Evolutionary conservation across 1,139 yeast species (phyloP), one percentile per base, ranked within the genome.

Genomic region (Diutina sp.): DNA sequence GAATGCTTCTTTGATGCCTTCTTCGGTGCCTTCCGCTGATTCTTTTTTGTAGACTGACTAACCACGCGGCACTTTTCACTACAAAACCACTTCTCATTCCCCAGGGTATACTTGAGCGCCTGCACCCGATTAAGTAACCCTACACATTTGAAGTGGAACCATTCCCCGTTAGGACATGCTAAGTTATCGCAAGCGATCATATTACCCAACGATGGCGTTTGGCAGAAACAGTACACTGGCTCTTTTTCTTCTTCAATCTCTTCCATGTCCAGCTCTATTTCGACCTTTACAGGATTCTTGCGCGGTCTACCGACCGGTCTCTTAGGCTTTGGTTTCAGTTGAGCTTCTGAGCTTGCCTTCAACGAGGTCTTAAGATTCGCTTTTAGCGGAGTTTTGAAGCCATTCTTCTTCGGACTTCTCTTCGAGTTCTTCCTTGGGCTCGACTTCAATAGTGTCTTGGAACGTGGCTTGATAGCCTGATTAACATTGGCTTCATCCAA

Each of bases 141-240:
- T 41, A 76, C 80, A 61, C 80, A 76, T 59, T 75, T 76, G 63
- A 75, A 76, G 59, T 76, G 80, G 57, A 76, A 76, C 80, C 80
- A 76, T 56, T 74, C 80, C 2, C 80, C 80, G 59, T 76, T 75
- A 21, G 74, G 73, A 63, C 80, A 76, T 1, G 61, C 64, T 56
- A 68, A 72, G 59, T 75, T 72, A 59, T 76, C 80, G 61, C 80
- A 76, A 0, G 74, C 79, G 52, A 76, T 76, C 80, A 76, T 76
- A 58, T 72, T 72, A 2, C 80, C 80, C 59, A 71, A 71, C 0
- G 80, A 75, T 0, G 72, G 73, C 60, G 74, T 79, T 30, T 69
- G 67, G 62, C 80, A 76, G 65, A 76, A 74, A 59, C 80, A 76
- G 60, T 74, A 76, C 29, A 60, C 57, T 21, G 64, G 64, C 4